These are phyloP conservation scores for Bruguiera hainesii DNA, from an alignment of 441 rosid genomes.

Conservation along the genomic window DNA sequence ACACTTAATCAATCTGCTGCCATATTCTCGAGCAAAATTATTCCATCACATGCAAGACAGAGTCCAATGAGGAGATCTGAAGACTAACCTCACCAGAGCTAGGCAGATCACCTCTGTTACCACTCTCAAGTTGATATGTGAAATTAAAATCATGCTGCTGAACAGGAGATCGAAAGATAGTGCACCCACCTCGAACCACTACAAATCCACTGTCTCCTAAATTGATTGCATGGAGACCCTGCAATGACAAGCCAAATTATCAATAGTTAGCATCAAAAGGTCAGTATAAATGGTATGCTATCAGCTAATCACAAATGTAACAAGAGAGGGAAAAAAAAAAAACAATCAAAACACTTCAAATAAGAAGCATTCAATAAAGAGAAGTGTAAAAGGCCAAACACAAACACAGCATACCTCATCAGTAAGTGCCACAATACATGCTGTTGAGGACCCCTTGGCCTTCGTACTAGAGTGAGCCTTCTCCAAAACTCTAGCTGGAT, in stretches of 20 bases:
- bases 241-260: conserved; percentile 11
- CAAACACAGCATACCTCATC: conserved; percentile 42
- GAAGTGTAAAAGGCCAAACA: neutral
- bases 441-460: conserved; percentile 87
- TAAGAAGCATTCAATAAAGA: neutral
- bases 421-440: conserved; percentile 77
- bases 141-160: conserved; percentile 91
- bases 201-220: conserved; percentile 92
- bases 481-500: conserved; percentile 77
- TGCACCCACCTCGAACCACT: conserved; percentile 84
- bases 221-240: conserved; percentile 73
- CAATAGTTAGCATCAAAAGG: neutral
- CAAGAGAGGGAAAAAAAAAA: neutral
- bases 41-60: neutral
- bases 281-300: neutral
- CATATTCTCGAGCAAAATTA: neutral
- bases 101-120: conserved; percentile 65
- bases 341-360: neutral
- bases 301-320: neutral
- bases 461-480: conserved; percentile 78
- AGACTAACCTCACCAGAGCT: conserved; percentile 61
- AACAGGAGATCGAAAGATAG: conserved; percentile 74
- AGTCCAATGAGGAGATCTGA: neutral
- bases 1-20: neutral
- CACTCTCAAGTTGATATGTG: conserved; percentile 78